A percentile compares a stretch with the other conserved stretches of the same genome.
These are phyloP conservation scores for Annona cherimola DNA, from an alignment of 164 flowering plant species.

Conservation along the genomic window DNA sequence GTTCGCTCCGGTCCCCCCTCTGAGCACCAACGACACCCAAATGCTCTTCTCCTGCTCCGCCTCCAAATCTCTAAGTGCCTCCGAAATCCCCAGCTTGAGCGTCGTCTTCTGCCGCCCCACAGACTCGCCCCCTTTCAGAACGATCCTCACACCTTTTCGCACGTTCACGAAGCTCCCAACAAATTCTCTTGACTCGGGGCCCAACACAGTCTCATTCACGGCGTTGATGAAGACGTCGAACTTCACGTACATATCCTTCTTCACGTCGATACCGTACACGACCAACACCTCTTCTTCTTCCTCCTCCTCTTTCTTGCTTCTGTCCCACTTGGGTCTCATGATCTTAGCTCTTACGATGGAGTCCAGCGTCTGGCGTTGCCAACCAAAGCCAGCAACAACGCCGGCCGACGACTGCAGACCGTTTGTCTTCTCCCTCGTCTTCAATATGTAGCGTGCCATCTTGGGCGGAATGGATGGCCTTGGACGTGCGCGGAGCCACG, in stretches of 20 bases:
- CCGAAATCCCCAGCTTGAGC: slow-evolving; percentile 27
- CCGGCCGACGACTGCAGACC: background rate
- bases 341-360: slow-evolving; percentile 14
- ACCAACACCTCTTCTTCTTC: slow-evolving; percentile 16
- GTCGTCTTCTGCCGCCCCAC: slow-evolving; percentile 13
- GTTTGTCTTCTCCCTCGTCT: slow-evolving; percentile 12
- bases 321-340: slow-evolving; percentile 1
- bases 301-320: slow-evolving; percentile 4
- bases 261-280: slow-evolving; percentile 19
- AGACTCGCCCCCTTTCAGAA: slow-evolving; percentile 15
- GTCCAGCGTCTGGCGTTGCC: slow-evolving; percentile 15
- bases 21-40: slow-evolving; percentile 28
- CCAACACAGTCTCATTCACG: slow-evolving; percentile 15
- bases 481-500: slow-evolving; percentile 27
- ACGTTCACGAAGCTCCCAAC: slow-evolving; percentile 25
- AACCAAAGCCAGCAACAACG: slow-evolving; percentile 6
- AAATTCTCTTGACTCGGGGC: slow-evolving; percentile 25
- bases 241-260: slow-evolving; percentile 24
- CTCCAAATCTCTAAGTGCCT: slow-evolving; percentile 22
- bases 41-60: slow-evolving; percentile 27
- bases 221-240: slow-evolving; percentile 25
- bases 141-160: slow-evolving; percentile 18
- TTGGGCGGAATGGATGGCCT: slow-evolving; percentile 22
- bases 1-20: slow-evolving; percentile 19
- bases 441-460: slow-evolving; percentile 19